Base-by-base conservation (phyloP, 495 filamentous ascomycete genomes). In the Chaetomium fimeti region DNA sequence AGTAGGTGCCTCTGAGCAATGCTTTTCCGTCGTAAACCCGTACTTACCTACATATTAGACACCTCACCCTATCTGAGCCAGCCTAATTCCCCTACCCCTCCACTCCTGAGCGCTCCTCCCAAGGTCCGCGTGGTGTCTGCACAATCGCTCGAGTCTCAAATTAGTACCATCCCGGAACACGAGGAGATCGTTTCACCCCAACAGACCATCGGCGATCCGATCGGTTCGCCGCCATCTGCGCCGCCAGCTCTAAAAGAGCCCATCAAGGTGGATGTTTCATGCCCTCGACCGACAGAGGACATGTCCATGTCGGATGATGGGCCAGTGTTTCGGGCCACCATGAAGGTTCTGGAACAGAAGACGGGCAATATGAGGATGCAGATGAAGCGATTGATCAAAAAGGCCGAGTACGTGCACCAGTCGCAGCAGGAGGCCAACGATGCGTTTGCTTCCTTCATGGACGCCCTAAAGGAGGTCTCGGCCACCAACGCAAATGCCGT, bases 301-400 rank as follows among this genome's bases (percentile, higher is more conserved):
- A 86, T 94, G 77, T 89, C 89, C 66, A 85, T 86, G 18, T 86
- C 88, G 20, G 94, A 98, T 68, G 94, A 99, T 81, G 95, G 94
- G 6, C 94, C 94, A 0, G 78, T 99, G 11, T 99, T 99, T 76
- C 86, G 94, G 63, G 94, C 94, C 12, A 97, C 93, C 1, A 96
- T 99, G 84, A 98, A 98, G 73, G 89, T 92, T 1, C 77, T 98
- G 40, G 94, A 99, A 73, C 92, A 93, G 69, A 98, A 97, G 81
- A 98, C 93, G 0, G 91, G 91, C n/a, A 95, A 88, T 70, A 92
- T 98, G 87, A 85, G 91, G 43, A 77, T 83, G 28, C 89, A 91
- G 69, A 98, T 97, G 85, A 99, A 99, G 76, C 96, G 96, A 67
- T 88, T 99, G 13, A 78, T 98, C 49, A 93, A 92, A 68, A 90